Conservation (phyloP, 352 stramenopile species). For the Phytophthora sansomeana region DNA sequence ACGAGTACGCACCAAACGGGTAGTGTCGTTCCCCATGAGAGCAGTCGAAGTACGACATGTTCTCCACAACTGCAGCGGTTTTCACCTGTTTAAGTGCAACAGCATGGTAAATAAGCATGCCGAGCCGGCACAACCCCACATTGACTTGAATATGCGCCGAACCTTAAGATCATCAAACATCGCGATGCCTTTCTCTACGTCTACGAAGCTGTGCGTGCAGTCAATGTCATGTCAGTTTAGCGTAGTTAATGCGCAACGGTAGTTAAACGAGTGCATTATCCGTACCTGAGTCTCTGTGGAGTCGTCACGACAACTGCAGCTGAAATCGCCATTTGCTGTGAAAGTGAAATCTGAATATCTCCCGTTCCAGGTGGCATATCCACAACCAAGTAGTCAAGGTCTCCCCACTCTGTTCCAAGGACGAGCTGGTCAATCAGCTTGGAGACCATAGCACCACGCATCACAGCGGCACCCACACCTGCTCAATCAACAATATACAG, state of each 20-base stretch:
- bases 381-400: slow-evolving; percentile 99
- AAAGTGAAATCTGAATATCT: slow-evolving; percentile 99
- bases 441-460: slow-evolving; percentile 98
- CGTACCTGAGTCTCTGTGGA: slow-evolving; percentile 94
- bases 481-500: slow-evolving; percentile 2
- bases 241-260: background rate
- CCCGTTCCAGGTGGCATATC: slow-evolving; percentile 99
- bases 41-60: slow-evolving; percentile 98
- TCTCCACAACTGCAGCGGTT: slow-evolving; percentile 98
- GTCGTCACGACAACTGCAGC: slow-evolving; percentile 99
- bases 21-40: slow-evolving; percentile 87
- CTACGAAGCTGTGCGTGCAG: slow-evolving; percentile 90
- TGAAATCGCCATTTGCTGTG: slow-evolving; percentile 97
- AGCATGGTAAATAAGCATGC: slow-evolving; percentile 7
- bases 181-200: slow-evolving; percentile 98
- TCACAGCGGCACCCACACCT: slow-evolving; percentile 91
- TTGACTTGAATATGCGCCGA: background rate
- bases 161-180: slow-evolving; percentile 98
- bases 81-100: slow-evolving; percentile 80
- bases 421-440: slow-evolving; percentile 98
- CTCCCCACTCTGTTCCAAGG: slow-evolving; percentile 97
- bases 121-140: background rate
- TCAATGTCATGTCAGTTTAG: slow-evolving; percentile 5
- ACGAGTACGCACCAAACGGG: slow-evolving; percentile 68
- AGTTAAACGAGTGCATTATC: background rate